Base-by-base conservation (phyloP, 148 eudicot species). In the Fagopyrum esculentum region DNA sequence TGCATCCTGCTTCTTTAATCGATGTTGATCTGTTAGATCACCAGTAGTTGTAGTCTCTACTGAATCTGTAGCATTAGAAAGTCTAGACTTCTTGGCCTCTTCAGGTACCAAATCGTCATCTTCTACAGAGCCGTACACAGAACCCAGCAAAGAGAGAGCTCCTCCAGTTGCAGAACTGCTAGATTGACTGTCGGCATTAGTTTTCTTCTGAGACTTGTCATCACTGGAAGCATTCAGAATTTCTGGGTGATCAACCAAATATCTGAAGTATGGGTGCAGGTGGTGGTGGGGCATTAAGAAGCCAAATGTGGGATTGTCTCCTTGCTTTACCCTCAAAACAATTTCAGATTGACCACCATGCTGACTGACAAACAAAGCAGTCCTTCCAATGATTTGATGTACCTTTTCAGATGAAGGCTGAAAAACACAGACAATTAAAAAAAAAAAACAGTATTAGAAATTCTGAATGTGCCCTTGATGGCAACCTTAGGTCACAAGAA, bases 311-410 rank as follows among this genome's bases (percentile, higher is more conserved):
- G 99, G 99, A 69, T 96, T 96, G 80, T 96, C 90, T 78, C 99
- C 99, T 77, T 96, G 99, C 78, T 90, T 96, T 71, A 96, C 99
- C 86, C 99, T 82, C 73, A 96, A 74, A 81, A 96, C 87, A 75
- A 96, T 96, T 84, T 96, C 99, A 59, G 99, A 92, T 75, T 96
- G 99, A 55, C 94, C 94, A 52, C 99, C 99, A 83, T 92, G 88
- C 75, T 87, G 81, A 81, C 93, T 75, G 56, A 96, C 99, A 86
- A 89, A 96, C 52, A 81, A 71, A 74, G 99, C 92, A 82, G 99
- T 96, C 88, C 98, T 89, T 73, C 94, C 91, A 82, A 96, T 96
- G 78, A 96, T 96, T 83, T 90, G 98, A 84, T 96, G 99, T 76
- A 88, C 74, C 80, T 96, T 96, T 80, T 92, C 97, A 44, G 98